Evolutionary conservation across 2,329 filamentous ascomycete species (phyloP).

Genomic region (Hymenoscyphus fraxineus): DNA sequence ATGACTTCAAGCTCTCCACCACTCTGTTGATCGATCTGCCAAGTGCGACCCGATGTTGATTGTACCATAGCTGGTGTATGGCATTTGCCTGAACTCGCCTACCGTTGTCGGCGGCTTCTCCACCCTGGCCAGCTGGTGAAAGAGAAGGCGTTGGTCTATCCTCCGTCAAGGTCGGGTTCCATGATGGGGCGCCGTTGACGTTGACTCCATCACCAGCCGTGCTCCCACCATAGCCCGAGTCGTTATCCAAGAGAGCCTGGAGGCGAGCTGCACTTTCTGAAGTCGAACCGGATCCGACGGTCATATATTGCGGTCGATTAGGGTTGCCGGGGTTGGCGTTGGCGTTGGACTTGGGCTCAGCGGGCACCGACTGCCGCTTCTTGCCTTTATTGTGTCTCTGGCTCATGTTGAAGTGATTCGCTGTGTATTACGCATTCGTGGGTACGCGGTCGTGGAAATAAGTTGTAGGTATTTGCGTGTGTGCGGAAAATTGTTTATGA

Average conservation of each 20-base stretch:
- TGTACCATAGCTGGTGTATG: conserved; percentile 91
- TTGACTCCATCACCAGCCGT: conserved; percentile 58
- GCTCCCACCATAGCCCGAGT: conserved; percentile 91
- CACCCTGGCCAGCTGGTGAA: conserved; percentile 31
- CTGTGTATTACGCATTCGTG: conserved; percentile 9
- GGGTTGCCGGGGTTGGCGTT: conserved; percentile 14
- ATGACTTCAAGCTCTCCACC: conserved; percentile 74
- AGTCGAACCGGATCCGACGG: conserved; percentile 76
- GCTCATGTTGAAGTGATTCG: conserved; percentile 47
- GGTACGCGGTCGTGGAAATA: conserved; percentile 16
- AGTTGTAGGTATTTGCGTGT: neutral
- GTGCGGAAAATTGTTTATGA: conserved; percentile 20
- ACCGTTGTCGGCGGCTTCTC: conserved; percentile 53
- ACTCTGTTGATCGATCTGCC: conserved; percentile 83
- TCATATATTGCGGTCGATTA: conserved; percentile 69
- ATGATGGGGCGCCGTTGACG: conserved; percentile 35
- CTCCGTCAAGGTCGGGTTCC: conserved; percentile 45
- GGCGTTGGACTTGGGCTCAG: conserved; percentile 17
- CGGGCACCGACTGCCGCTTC: conserved; percentile 35
- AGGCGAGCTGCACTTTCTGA: conserved; percentile 78
- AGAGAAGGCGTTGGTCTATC: conserved; percentile 44
- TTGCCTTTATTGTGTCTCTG: conserved; percentile 56
- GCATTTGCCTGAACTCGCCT: conserved; percentile 71
- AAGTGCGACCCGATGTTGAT: conserved; percentile 84
- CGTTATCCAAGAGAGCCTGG: conserved; percentile 75